Evolutionary conservation across 495 filamentous ascomycete genomes (phyloP), one percentile per base, ranked within the genome.

Genomic region (Amniculicola lignicola): DNA sequence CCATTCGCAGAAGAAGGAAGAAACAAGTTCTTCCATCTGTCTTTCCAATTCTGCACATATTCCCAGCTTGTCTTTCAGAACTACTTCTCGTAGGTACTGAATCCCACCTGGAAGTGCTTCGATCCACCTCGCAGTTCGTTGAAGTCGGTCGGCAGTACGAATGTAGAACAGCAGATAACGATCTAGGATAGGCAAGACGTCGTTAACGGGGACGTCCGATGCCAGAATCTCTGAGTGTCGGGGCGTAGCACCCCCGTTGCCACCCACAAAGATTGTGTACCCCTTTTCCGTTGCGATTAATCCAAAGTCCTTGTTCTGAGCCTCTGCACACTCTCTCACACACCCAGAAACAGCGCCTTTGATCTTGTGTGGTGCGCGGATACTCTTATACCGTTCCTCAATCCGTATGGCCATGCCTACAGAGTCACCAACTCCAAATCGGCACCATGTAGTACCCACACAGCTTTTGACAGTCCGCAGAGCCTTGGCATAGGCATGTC

Each of bases 121-220:
- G 37, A 96, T 76, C 91, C 91, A 96, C 36, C 91, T 79, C 3
- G 91, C 91, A 16, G 91, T 96, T 35, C 91, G 83, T 69, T 95
- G 90, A 2, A 96, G 83, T 66, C 89, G 92, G 75, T 96, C 91
- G 38, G 90, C 91, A 0, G 91, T 95, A 57, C 89, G 87, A 67
- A 96, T 95, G 73, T 96, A 95, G 77, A 96, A 94, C 74, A 90
- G 89, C 9, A 95, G 75, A 69, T 94, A 96, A 16, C 91, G 83
- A 69, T 96, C 91, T 0, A 96, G 75, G 29, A 95, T 87, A 14
- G 89, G 85, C 19, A 95, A 74, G 23, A 95, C 82, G 63, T 93
- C 85, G 47, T 90, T 85, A 0, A 88, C 80, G 0, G 90, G 82
- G 0, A 94, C 89, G 68, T 96, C 90, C 64, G 89, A 94, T 40